Evolutionary conservation across 768 basidiomycete genomes (phyloP), one percentile per base, ranked within the genome.

Genomic region (Gelatoporia subvermispora): DNA sequence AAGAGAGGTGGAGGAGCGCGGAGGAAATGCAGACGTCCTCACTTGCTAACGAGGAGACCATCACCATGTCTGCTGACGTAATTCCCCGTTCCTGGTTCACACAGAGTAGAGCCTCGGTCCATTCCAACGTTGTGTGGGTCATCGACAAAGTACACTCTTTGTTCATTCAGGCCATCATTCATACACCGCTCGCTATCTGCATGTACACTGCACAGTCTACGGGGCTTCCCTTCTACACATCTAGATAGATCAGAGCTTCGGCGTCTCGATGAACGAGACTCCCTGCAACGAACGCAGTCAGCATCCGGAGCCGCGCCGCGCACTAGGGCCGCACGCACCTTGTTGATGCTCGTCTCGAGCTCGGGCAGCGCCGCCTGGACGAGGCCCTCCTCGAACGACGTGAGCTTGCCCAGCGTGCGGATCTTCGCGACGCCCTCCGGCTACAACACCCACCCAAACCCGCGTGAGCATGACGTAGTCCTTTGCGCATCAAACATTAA

Each of bases 291-390:
- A 31, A 31, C 28, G 28, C 28, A 11, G 35, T 20, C 21, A 35
- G 8, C 24, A 39, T 10, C 10, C n/a, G n/a, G n/a, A n/a, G n/a
- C n/a, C n/a, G n/a, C n/a, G n/a, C n/a, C n/a, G n/a, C n/a, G n/a
- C n/a, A n/a, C n/a, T n/a, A n/a, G n/a, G 10, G 2, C 22, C 8
- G 18, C 13, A 42, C 57, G n/a, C 50, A 84, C 86, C 57, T 78
- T 88, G 43, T 78, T 68, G 59, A 95, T 93, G 71, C 83, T 93
- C 45, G 61, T 72, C 43, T 63, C 59, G 28, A 95, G 76, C 65
- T 97, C 94, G 11, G 88, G 84, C 47, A 97, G 63, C 35, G 88
- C 90, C 58, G 85, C 86, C 56, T 78, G 70, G 64, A 99, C 65
- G 48, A 98, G 83, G n/a, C 60, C 68, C 59, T 81, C 66, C 76